Base-by-base conservation (phyloP, 2,329 filamentous ascomycete species). In the Diaporthe sp. region DNA sequence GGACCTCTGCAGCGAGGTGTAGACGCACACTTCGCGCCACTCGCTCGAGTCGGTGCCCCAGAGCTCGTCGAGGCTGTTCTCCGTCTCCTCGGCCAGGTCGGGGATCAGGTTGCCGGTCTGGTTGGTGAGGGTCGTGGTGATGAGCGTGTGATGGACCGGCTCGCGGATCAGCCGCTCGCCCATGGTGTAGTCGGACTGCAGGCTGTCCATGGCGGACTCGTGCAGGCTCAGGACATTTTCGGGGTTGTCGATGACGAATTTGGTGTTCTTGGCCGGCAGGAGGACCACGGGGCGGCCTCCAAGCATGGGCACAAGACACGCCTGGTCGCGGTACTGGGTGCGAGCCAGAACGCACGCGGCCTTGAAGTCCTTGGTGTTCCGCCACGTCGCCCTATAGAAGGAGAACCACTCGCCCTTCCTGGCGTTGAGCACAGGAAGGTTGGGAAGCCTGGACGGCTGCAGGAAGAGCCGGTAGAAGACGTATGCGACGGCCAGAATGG, bases 371-470 rank as follows among this genome's bases (percentile, higher is more conserved):
- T 66, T 42, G 4, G 77, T 74, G 74, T 83, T 83, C 27, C 81
- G 78, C 79, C 79, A 82, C 73, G 59, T 77, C 8, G 82, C 82
- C 47, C 79, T 78, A 15, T 74, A 30, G 8, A 79, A 75, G 9
- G 81, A 77, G 71, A 84, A 82, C 81, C 80, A 83, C 72, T 83
- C 81, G 19, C 79, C 79, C n/a, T 80, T 71, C n/a, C 74, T 78
- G 7, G 79, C 77, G 30, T 81, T 80, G 44, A 83, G 58, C 58
- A 83, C 79, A 9, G 80, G 81, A 10, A 83, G 63, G 22, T 80
- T 76, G 25, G 80, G 81, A 13, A 80, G 73, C 44, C 71, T 75
- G 6, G 78, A 77, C 1, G 78, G 77, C 47, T 77, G 75, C 37
- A 81, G 72, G 44, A 78, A 74, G 17, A 80, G 71, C 35, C 78